These are phyloP conservation scores for Populus alba DNA, from an alignment of 345 rosid species.

Conservation along the genomic window DNA sequence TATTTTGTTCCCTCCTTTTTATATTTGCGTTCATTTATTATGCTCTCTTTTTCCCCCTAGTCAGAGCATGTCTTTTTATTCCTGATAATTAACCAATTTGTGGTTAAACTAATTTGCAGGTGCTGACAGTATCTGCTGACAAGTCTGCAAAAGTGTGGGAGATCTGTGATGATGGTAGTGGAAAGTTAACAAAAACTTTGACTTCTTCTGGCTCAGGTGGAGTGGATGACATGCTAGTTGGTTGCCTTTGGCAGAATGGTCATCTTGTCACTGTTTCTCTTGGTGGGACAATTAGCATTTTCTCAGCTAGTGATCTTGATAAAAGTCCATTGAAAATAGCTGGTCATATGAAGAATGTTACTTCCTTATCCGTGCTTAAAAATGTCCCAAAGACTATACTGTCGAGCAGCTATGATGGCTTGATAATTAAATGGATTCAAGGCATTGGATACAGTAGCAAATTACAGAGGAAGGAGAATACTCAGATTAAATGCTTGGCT, in stretches of 20 bases:
- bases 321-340: constrained; percentile 66
- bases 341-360: constrained; percentile 83
- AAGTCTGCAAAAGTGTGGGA: constrained; percentile 97
- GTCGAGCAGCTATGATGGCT: constrained; percentile 87
- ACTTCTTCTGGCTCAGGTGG: constrained; percentile 67
- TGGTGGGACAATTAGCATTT: constrained; percentile 78
- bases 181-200: constrained; percentile 66
- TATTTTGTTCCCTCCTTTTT: not conserved
- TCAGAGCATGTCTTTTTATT: not conserved
- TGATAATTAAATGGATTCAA: constrained; percentile 82
- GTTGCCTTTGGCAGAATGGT: constrained; percentile 92
- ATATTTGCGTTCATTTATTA: not conserved
- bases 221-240: constrained; percentile 90
- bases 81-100: not conserved
- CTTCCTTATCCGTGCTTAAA: constrained; percentile 68
- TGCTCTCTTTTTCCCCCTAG: not conserved
- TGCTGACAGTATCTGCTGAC: constrained; percentile 89
- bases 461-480: constrained; percentile 65
- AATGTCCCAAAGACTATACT: constrained; percentile 55
- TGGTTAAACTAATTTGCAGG: constrained; percentile 39
- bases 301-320: constrained; percentile 71
- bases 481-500: constrained; percentile 83
- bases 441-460: constrained; percentile 82
- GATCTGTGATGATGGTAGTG: constrained; percentile 66
- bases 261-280: constrained; percentile 88